These are phyloP conservation scores for Tolypocladium album DNA, from an alignment of 2,329 filamentous ascomycete species.

Conservation along the genomic window DNA sequence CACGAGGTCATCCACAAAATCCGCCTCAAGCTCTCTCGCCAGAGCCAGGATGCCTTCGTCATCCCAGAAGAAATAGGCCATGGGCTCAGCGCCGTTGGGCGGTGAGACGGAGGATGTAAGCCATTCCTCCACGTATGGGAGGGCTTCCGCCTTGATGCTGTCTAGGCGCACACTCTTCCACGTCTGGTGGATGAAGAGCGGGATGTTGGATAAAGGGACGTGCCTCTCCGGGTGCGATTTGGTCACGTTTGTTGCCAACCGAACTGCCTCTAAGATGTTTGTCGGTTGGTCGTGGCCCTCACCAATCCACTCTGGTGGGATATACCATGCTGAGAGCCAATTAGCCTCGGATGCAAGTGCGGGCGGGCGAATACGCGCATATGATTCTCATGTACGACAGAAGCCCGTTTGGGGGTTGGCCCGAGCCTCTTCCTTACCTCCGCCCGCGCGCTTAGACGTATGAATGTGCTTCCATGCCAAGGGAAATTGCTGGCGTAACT, in stretches of 20 bases:
- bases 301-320: background rate
- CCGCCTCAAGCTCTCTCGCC: background rate
- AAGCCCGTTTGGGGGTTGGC: background rate
- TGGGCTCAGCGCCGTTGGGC: background rate
- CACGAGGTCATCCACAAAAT: background rate
- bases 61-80: background rate
- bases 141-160: background rate
- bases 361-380: background rate
- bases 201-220: background rate
- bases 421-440: background rate
- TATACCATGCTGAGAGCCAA: background rate
- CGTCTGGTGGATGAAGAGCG: background rate
- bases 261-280: background rate
- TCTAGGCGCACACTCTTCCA: background rate
- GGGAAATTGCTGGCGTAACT: background rate
- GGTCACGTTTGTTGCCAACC: background rate
- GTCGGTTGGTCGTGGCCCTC: background rate
- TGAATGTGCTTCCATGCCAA: background rate
- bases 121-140: background rate
- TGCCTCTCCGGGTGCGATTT: background rate
- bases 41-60: background rate
- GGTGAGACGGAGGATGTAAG: background rate
- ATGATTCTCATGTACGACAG: background rate
- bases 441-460: background rate
- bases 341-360: background rate